Evolutionary conservation across 345 rosid species (phyloP), one percentile per base, ranked within the genome.

Genomic region (Salix udensis): DNA sequence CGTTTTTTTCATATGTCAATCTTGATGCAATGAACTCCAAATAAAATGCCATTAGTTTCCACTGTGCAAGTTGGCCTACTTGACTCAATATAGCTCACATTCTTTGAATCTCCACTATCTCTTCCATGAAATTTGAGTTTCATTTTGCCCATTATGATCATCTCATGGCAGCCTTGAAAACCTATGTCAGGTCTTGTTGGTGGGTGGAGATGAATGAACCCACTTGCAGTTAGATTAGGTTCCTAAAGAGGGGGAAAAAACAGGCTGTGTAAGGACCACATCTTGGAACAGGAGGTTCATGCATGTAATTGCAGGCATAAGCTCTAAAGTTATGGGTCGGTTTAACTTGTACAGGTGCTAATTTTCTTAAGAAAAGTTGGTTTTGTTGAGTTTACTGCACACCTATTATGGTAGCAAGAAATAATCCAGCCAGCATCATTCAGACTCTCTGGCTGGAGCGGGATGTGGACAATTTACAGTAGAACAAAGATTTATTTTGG

Each of bases 181-280:
- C 30, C 61, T 19, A 75, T 37, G 65, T 67, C 67, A 68, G 24
- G 44, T 75, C 78, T 55, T 75, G 72, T 18, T 75, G 72, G 67
- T 75, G 72, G 72, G 39, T 67, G 67, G 55, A 6, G 72, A 50
- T 37, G 11, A n/a, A 34, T 66, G 53, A 67, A n/a, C 48, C 70
- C 78, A 75, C 72, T 66, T 44, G 28, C 71, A 6, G 52, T 4
- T 46, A 46, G 52, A 16, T 50, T 50, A 50, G 55, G 55, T 18
- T 16, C 55, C 55, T 50, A 50, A 5, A 50, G 7, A 18, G 55
- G 2, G 16, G 1, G 15, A 4, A 48, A 40, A 9, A 10, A 39
- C 0, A 39, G 10, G 42, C 42, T 40, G 44, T 40, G 44, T 12
- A 40, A 42, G 46, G 14, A 42, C 46, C 55, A 5, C 19, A 16